Evolutionary conservation across 257 asterid genomes (phyloP), one percentile per base, ranked within the genome.

Genomic region (Gentiana macrophylla): DNA sequence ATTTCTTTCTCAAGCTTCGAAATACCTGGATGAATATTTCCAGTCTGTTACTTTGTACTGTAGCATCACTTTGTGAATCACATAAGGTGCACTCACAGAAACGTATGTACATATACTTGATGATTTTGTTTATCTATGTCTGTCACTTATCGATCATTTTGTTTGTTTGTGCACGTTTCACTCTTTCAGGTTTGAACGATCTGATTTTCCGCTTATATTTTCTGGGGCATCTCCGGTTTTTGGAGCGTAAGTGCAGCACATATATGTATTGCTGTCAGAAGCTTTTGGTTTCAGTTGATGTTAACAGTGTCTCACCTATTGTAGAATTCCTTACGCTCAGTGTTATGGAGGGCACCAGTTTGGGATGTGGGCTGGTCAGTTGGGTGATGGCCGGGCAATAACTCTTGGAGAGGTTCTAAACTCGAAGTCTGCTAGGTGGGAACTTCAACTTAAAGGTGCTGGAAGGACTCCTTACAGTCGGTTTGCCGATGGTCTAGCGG

Each of bases 281-380:
- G 0, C 13, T 53, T 10, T 35, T 15, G 12, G 47, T 38, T 49
- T 41, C 6, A 50, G 32, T n/a, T 56, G 41, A 43, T n/a, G 36
- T 56, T 37, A 24, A 24, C 15, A 3, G 9, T 56, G 6, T 7
- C 12, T 50, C 8, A 65, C 48, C 61, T 35, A 56, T 49, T 60
- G 12, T 45, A 92, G 98, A 68, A 50, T 80, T 67, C 75, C 94
- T 43, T 88, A 83, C 68, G 90, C 98, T 62, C 98, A 92, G 61
- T 88, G 96, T 78, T 92, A 92, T 59, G 98, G 98, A 58, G 98
- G 98, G 54, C 98, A 92, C 80, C 98, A 92, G 70, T 92, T 92
- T 66, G 98, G 98, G 56, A 78, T 76, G 84, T 92, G 98, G 98
- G 98, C 97, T 37, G 98, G 98, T 51, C 98, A 92, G 70, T 74